Base-by-base conservation (phyloP, 768 basidiomycete genomes). In the Lyophyllum atratum region DNA sequence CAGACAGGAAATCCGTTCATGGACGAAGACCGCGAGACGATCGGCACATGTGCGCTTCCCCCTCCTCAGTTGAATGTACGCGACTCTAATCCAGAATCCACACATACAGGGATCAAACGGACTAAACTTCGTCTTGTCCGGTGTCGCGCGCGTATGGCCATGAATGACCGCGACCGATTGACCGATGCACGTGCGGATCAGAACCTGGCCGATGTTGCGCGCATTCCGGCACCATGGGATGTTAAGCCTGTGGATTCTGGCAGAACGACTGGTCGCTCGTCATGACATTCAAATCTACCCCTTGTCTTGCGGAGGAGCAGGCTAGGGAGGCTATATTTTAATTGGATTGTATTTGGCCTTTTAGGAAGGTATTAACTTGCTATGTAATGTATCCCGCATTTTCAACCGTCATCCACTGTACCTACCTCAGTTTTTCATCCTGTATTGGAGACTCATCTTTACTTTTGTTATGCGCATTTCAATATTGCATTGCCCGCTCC, bases 91-190 rank as follows among this genome's bases (percentile, higher is more conserved):
- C 19, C 17, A 2, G 39, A 5, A 50, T 19, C 6, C 34, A 63
- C 49, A 40, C 15, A 14, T 65, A 21, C 56, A 91, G 89, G 91
- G 91, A 92, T 92, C 71, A 92, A 87, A 61, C 81, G 89, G 39
- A 93, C 91, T 17, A 93, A 92, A 68, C 81, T 92, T 15, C 86
- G 90, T 11, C 85, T 92, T n/a, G 77, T 90, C 24, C 80, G 90
- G 26, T 92, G 90, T 71, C 83, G 83, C 21, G 84, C 82, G 26
- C 82, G 90, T 22, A 92, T 89, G 90, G 76, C 72, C 37, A 92
- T 92, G 90, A 86, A 78, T 47, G 84, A 85, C 56, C 77, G 77
- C 31, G 90, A 92, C 61, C 82, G 91, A 4, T 68, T 92, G 58
- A 84, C 83, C 48, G 90, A 93, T 64, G 91, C 89, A 1, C 81